Evolutionary conservation across 2,329 filamentous ascomycete species (phyloP), one percentile per base, ranked within the genome.

Genomic region (Didymosphaeria variabile): DNA sequence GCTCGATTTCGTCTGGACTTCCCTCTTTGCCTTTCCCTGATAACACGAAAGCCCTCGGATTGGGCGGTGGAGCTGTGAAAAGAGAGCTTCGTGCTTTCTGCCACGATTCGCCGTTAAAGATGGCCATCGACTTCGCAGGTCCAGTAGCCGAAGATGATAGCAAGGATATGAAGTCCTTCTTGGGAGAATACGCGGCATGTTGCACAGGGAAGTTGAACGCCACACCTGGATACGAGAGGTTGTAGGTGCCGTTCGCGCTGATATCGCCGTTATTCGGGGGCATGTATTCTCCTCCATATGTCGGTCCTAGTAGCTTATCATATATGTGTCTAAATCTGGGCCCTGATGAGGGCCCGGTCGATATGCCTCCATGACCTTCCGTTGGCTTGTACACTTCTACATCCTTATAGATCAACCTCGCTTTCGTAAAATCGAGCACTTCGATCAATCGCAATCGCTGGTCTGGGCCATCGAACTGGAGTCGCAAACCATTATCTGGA

Each of bases 31-130:
- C 88, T 67, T 92, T 91, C 34, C 86, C 87, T 42, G 90, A 82
- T 1, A 92, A 83, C 1, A 88, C 84, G 47, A 91, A 87, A 1
- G 89, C 88, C 66, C 94, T 90, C 63, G 94, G 87, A 69, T 91
- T 91, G 1, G 90, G 87, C 7, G 94, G 86, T 10, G 85, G 81
- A 66, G 90, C 89, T 0, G 89, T 92, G 84, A 93, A 98, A 0
- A 99, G 81, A 12, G 84, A 88, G 29, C 87, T 85, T 62, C 94
- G 87, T 13, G 91, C 91, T 68, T 96, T 91, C 0, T 92, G 87
- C 95, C 95, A 99, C 2, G 94, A 97, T 55, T 91, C 87, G 26
- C 95, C 95, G 69, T 88, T 90, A 75, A 97, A 99, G 5, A 99
- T 86, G 5, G 94, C 93, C 90, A 98, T 95, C 1, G 92, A 92